Base-by-base conservation (phyloP, 2,329 filamentous ascomycete genomes). In the Coniosporium tulheliwenetii region DNA sequence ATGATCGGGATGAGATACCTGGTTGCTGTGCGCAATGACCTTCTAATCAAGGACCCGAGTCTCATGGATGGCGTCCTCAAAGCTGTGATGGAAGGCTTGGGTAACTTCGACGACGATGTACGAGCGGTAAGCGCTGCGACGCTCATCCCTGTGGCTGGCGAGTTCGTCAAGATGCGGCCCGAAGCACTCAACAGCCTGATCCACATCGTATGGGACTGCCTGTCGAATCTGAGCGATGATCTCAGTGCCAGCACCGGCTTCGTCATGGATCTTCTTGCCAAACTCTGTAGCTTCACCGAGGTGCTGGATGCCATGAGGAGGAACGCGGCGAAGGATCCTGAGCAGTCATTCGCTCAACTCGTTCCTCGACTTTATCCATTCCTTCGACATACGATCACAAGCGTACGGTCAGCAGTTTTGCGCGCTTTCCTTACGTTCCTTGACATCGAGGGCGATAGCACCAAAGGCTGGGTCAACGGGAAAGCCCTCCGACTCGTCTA, bases 71-170 rank as follows among this genome's bases (percentile, higher is more conserved):
- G 89, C 3, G 84, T 96, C 4, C 79, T 95, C 41, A 75, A 77
- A 45, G 85, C 87, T 37, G 91, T 96, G 40, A 95, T 96, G 79
- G 93, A 89, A 60, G 91, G 93, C 1, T 68, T 98, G 2, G 84
- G 79, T 12, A 87, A 98, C 56, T 73, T 71, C 46, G 91, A 98
- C 54, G 91, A 98, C 50, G 91, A 98, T 60, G 91, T 98, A 16
- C 82, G 93, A 48, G 86, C 93, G 13, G 89, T 96, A 50, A 95
- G 89, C 61, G 91, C 93, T 8, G 89, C 91, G n/a, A 98, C 93
- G 0, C 66, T 98, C 36, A 91, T 96, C 38, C 91, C 91, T 1
- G 94, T 98, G 61, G 87, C 89, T 5, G 81, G 89, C 55, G 91
- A 98, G 54, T 93, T 96, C 51, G 87, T 96, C 49, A 79, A 77